Conservation (phyloP, 768 basidiomycete genomes). For the Auricularia cornea region DNA sequence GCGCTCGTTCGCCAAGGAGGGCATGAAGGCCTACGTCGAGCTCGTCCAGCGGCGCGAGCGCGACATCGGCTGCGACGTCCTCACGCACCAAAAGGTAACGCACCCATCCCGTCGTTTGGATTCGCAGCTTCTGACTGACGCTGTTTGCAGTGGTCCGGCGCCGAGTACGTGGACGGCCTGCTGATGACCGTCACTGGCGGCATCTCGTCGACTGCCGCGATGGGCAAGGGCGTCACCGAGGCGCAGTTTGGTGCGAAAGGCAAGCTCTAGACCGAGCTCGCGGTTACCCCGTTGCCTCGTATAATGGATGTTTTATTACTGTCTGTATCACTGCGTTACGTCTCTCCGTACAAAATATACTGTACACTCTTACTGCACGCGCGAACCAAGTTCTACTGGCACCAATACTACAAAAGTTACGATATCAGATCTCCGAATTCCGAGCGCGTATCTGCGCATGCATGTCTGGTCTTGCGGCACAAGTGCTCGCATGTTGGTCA, state of each 20-base stretch:
- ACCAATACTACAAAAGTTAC: no score
- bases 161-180: slow-evolving; percentile 83
- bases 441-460: no score
- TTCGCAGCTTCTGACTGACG: background rate
- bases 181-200: slow-evolving; percentile 97
- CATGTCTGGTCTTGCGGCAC: no score
- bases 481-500: no score
- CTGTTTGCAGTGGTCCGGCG: slow-evolving; percentile 76
- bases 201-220: slow-evolving; percentile 95
- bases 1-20: slow-evolving; percentile 77
- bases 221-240: slow-evolving; percentile 95
- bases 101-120: background rate
- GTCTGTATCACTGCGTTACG: no score
- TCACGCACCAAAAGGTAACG: slow-evolving; percentile 90
- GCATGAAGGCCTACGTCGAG: slow-evolving; percentile 99
- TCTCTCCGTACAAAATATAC: no score
- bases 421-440: no score
- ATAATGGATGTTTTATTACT: no score
- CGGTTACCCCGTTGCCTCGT: no score
- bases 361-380: no score
- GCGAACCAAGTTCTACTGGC: no score
- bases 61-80: slow-evolving; percentile 89
- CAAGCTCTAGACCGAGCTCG: no score
- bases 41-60: slow-evolving; percentile 87
- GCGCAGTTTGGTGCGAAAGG: slow-evolving; percentile 56